A percentile compares a stretch with the other conserved stretches of the same genome.
phyloP scores from a whole-genome alignment of 2,329 filamentous ascomycete genomes.

The Paecilomyces dactylethromorphus region DNA sequence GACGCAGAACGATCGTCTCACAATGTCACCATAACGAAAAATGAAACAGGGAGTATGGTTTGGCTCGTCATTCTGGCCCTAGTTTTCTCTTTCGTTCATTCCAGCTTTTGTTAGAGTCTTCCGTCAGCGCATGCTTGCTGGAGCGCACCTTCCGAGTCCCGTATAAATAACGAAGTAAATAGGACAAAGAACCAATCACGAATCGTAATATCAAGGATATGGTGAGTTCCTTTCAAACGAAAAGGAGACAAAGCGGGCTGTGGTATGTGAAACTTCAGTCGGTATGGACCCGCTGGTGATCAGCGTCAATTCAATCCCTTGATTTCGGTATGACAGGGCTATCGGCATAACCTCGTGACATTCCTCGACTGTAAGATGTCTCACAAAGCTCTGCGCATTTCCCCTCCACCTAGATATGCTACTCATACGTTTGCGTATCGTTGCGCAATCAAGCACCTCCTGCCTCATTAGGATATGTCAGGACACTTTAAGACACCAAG shows the following conservation, averaged over 20 bases:
- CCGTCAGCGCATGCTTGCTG: neutral
- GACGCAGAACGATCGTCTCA: neutral
- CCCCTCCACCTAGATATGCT: neutral
- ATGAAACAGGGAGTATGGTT: neutral
- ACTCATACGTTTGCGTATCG: no score
- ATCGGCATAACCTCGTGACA: neutral
- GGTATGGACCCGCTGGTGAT: neutral
- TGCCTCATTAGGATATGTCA: no score
- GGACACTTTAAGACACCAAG: no score
- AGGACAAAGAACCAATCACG: neutral
- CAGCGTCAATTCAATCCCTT: neutral
- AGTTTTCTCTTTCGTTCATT: neutral
- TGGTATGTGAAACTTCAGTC: conserved; percentile 6
- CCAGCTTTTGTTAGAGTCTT: neutral
- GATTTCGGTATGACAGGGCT: neutral
- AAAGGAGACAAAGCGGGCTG: neutral
- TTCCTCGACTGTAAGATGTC: conserved; percentile 9
- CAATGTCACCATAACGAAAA: neutral
- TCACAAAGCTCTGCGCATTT: neutral
- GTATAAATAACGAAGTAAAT: neutral
- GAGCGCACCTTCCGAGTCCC: neutral
- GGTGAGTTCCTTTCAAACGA: neutral
- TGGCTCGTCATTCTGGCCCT: neutral
- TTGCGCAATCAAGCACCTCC: neutral
- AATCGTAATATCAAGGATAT: neutral